These are phyloP conservation scores for Nannochloropsis salina DNA, from an alignment of 108 stramenopile species.

Conservation along the genomic window DNA sequence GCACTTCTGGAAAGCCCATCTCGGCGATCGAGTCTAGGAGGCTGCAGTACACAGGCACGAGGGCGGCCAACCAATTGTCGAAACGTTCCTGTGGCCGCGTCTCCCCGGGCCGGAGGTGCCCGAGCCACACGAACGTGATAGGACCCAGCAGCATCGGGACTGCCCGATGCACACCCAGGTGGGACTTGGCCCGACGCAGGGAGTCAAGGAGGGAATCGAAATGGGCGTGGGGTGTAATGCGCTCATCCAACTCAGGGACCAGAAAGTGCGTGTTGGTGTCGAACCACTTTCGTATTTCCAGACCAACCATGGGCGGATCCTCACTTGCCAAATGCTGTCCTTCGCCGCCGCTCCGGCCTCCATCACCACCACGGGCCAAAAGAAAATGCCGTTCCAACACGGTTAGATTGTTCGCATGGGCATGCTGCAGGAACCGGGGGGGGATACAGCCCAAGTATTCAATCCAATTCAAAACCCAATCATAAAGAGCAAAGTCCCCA, in stretches of 20 bases:
- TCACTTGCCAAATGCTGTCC: background rate
- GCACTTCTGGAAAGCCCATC: constrained; percentile 59
- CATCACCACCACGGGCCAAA: constrained; percentile 25
- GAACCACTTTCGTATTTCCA: constrained; percentile 64
- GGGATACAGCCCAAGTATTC: constrained; percentile 47
- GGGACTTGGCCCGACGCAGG: constrained; percentile 46
- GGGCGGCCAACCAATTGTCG: constrained; percentile 23
- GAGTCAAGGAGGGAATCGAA: constrained; percentile 39
- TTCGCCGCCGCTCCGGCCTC: constrained; percentile 36
- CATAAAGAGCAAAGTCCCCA: constrained; percentile 59
- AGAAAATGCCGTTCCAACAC: background rate
- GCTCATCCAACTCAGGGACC: constrained; percentile 58
- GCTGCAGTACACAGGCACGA: constrained; percentile 21
- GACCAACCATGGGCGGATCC: constrained; percentile 25
- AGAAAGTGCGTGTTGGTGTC: constrained; percentile 67
- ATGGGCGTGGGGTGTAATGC: constrained; percentile 26
- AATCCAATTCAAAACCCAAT: constrained; percentile 53
- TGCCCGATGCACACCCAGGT: constrained; percentile 49
- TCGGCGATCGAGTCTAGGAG: constrained; percentile 47
- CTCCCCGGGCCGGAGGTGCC: constrained; percentile 21
- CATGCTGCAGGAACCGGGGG: constrained; percentile 26
- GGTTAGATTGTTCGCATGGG: background rate
- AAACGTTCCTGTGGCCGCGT: constrained; percentile 23
- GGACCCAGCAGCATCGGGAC: constrained; percentile 61
- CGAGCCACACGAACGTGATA: constrained; percentile 52